Evolutionary conservation across 2,329 filamentous ascomycete genomes (phyloP).

Genomic region (Beauveria rudraprayagi): DNA sequence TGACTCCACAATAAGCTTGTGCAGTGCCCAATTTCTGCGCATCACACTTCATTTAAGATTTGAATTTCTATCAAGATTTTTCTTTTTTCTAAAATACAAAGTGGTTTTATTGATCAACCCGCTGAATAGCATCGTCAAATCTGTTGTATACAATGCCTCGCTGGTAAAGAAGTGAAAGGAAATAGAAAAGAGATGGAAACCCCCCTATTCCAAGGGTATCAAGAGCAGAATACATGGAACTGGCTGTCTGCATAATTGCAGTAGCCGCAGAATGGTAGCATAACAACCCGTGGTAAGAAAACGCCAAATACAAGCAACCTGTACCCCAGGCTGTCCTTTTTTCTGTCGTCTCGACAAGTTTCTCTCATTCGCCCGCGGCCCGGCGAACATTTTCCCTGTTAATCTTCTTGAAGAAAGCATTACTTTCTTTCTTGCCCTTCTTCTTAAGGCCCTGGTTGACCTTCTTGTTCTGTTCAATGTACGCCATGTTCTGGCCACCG

Average conservation of each 20-base stretch:
- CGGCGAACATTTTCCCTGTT: slow-evolving; percentile 32
- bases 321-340: not conserved
- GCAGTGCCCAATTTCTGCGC: too few relatives aligned
- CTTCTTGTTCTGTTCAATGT: slow-evolving; percentile 72
- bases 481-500: slow-evolving; percentile 96
- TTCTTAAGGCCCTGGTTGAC: slow-evolving; percentile 42
- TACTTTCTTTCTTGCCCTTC: slow-evolving; percentile 31
- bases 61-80: too few relatives aligned
- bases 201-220: not conserved
- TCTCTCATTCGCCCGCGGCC: slow-evolving; percentile 22
- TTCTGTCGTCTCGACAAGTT: not conserved
- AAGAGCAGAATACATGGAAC: not conserved
- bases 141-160: not conserved
- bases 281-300: not conserved
- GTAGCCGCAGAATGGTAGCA: not conserved
- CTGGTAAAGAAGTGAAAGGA: not conserved
- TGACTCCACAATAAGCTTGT: too few relatives aligned
- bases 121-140: not conserved
- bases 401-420: slow-evolving; percentile 35
- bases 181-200: not conserved
- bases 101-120: too few relatives aligned
- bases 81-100: too few relatives aligned
- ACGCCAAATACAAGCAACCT: not conserved
- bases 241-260: not conserved
- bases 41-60: too few relatives aligned